These are phyloP conservation scores for Ophiostoma tasmaniense DNA, from an alignment of 2,329 filamentous ascomycete genomes.

Conservation along the genomic window DNA sequence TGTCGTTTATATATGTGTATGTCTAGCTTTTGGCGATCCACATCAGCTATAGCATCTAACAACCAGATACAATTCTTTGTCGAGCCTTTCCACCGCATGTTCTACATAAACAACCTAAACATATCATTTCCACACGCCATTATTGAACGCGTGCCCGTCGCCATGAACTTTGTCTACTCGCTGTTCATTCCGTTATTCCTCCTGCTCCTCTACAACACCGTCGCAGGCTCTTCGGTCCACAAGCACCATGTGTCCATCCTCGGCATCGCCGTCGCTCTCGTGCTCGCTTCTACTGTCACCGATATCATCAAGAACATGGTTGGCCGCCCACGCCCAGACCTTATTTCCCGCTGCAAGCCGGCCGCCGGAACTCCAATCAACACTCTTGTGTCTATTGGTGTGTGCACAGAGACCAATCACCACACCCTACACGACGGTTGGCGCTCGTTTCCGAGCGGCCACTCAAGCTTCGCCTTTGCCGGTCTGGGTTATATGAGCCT, in stretches of 20 bases:
- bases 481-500: conserved; percentile 67
- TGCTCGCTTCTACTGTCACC: conserved; percentile 74
- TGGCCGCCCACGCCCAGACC: conserved; percentile 53
- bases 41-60: not conserved
- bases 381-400: conserved; percentile 52
- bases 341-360: conserved; percentile 71
- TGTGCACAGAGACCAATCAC: conserved; percentile 64
- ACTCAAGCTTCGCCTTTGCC: conserved; percentile 70
- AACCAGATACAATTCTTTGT: conserved; percentile 56
- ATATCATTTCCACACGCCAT: conserved; percentile 83
- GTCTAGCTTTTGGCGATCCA: not conserved
- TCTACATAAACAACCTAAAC: conserved; percentile 73
- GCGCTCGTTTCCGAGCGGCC: conserved; percentile 74
- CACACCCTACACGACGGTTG: conserved; percentile 73
- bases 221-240: conserved; percentile 56
- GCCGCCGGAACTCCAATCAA: conserved; percentile 37
- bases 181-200: conserved; percentile 60
- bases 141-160: conserved; percentile 75
- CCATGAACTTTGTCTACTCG: conserved; percentile 72
- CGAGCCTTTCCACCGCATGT: conserved; percentile 90
- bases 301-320: conserved; percentile 87
- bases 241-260: conserved; percentile 82
- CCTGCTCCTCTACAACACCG: conserved; percentile 56
- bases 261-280: conserved; percentile 66
- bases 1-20: conserved; percentile 47